phyloP scores from a whole-genome alignment of 257 asterid genomes.

The Galeopsis tetrahit region DNA sequence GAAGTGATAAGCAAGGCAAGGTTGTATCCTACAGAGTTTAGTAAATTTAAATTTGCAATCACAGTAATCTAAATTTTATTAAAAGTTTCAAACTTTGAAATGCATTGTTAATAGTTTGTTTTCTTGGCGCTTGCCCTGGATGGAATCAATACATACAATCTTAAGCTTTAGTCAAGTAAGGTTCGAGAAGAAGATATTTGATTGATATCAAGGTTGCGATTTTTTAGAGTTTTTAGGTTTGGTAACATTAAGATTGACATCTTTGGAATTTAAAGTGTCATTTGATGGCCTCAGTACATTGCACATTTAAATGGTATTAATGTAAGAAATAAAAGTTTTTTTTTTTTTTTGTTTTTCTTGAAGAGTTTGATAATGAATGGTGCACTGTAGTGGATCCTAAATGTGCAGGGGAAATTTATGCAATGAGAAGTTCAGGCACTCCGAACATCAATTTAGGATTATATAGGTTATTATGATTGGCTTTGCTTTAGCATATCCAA shows the following conservation, averaged over 20 bases:
- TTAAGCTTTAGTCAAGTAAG: not conserved
- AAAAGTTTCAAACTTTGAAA: not conserved
- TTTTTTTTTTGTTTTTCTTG: not conserved
- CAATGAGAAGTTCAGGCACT: not conserved
- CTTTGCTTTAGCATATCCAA: not conserved
- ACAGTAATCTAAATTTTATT: not conserved
- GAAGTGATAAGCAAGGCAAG: not conserved
- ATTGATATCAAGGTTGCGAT: not conserved
- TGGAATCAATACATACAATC: not conserved
- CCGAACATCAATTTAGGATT: not conserved
- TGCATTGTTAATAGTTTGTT: not conserved
- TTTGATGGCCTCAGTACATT: slow-evolving; percentile 22
- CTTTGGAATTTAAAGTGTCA: not conserved
- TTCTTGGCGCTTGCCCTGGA: slow-evolving; percentile 14
- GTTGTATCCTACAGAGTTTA: not conserved
- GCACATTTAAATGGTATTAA: slow-evolving; percentile 9
- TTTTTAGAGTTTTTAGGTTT: not conserved
- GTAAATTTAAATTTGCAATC: not conserved
- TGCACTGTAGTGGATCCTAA: slow-evolving; percentile 12
- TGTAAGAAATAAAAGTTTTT: not conserved
- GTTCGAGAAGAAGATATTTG: not conserved
- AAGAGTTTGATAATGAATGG: slow-evolving; percentile 3
- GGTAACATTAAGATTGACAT: not conserved
- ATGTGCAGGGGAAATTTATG: not conserved
- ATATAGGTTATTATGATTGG: not conserved